Evolutionary conservation across 2,329 filamentous ascomycete genomes (phyloP), one percentile per base, ranked within the genome.

Genomic region (Colletotrichum sp.): DNA sequence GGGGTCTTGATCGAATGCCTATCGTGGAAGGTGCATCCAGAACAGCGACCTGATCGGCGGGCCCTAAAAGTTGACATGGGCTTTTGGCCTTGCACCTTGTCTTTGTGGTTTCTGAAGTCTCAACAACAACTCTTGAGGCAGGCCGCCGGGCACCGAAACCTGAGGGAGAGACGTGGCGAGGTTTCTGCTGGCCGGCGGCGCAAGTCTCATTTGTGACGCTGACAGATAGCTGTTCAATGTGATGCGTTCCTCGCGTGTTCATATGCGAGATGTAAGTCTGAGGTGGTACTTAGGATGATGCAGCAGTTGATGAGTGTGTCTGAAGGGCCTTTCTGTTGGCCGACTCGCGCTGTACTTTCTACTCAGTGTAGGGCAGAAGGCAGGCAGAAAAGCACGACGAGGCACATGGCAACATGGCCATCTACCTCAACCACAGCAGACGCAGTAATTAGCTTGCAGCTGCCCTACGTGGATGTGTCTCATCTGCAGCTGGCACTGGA

Each of bases 391-490:
- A n/a, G 21, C 24, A 70, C 28, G 43, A 36, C 24, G 34, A 24
- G 39, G 63, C 72, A 55, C 61, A 63, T 68, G 63, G 68, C 63
- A 39, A 48, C 34, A 55, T 39, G 60, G 52, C 48, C n/a, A 8
- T n/a, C 30, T 14, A 48, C 48, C 28, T 18, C 48, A 52, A 60
- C 34, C 68, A 63, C 39, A 18, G 30, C 36, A 75, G 72, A 63
- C 63, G 69, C 68, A 68, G 30, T 24, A 63, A 63, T 61, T 43
- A 67, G 72, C 63, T 68, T 68, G 72, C 72, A 72, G 68, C 69
- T 64, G 68, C 72, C 72, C 69, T 72, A 72, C 72, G 72, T 72
- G 63, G 39, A 68, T 63, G 68, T 72, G 72, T 75, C 72, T 75
- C 57, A 75, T 68, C 72, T 68, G 72, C 69, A 72, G 69, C 69